Conservation (phyloP, 176 grass and related monocot species). For the Bothriochloa decipiens region DNA sequence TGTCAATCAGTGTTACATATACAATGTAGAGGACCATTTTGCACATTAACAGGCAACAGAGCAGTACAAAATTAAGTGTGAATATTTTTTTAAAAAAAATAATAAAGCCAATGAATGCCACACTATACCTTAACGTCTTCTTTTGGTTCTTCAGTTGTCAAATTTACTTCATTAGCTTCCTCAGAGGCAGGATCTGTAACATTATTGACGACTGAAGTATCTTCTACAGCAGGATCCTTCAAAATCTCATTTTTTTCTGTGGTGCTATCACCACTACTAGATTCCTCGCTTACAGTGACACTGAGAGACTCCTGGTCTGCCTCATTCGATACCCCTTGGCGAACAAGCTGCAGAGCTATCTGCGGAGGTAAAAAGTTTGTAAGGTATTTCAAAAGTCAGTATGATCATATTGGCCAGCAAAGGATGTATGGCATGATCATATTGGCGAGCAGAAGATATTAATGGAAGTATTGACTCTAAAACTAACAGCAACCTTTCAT, state of each 20-base stretch:
- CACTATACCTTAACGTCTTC: slow-evolving; percentile 34
- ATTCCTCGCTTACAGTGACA: slow-evolving; percentile 42
- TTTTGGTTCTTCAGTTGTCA: slow-evolving; percentile 29
- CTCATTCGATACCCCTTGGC: slow-evolving; percentile 65
- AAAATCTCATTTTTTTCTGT: slow-evolving; percentile 41
- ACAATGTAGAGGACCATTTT: slow-evolving; percentile 10
- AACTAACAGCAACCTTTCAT: slow-evolving; percentile 16
- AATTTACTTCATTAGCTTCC: slow-evolving; percentile 42
- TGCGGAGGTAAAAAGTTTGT: slow-evolving; percentile 40
- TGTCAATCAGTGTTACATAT: slow-evolving; percentile 19
- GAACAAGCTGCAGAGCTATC: slow-evolving; percentile 91
- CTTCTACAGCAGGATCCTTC: slow-evolving; percentile 52
- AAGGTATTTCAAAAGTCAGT: slow-evolving; percentile 27
- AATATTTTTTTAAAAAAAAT: slow-evolving; percentile 8
- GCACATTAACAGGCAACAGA: slow-evolving; percentile 21
- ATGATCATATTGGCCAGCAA: slow-evolving; percentile 6
- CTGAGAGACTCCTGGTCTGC: slow-evolving; percentile 45
- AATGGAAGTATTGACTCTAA: slow-evolving; percentile 25
- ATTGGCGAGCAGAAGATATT: slow-evolving; percentile 6
- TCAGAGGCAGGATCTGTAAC: slow-evolving; percentile 34
- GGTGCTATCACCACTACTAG: slow-evolving; percentile 27
- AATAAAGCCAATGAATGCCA: background rate
- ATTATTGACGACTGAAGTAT: background rate
- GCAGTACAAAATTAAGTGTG: slow-evolving; percentile 26
- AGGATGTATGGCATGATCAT: slow-evolving; percentile 1